These are phyloP conservation scores for Agaricus bisporus DNA, from an alignment of 768 basidiomycete genomes.

Conservation along the genomic window DNA sequence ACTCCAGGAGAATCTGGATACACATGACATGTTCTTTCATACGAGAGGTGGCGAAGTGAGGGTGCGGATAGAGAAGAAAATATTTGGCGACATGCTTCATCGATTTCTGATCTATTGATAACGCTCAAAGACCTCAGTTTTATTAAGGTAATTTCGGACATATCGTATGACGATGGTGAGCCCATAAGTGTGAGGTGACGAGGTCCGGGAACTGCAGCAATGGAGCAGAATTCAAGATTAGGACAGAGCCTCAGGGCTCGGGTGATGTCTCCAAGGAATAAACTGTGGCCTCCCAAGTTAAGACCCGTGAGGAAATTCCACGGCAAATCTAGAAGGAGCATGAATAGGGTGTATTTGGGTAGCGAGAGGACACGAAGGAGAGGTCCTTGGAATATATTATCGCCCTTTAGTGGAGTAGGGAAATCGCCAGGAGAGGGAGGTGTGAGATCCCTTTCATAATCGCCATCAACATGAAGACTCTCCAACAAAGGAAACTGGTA, in stretches of 20 bases:
- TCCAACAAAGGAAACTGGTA: not conserved
- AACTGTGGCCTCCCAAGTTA: not conserved
- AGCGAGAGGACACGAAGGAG: not conserved
- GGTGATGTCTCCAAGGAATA: not conserved
- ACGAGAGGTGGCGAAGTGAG: slow-evolving; percentile 1
- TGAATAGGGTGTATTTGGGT: not conserved
- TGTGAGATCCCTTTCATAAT: not conserved
- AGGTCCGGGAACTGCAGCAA: not conserved
- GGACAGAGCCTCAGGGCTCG: not conserved
- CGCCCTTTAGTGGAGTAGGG: not conserved
- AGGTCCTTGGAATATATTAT: not conserved
- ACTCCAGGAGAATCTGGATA: not conserved
- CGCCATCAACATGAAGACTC: not conserved
- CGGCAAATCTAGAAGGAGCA: not conserved
- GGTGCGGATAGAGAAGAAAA: not conserved
- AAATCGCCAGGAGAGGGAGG: not conserved
- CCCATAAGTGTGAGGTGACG: not conserved
- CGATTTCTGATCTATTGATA: not conserved
- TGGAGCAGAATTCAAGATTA: slow-evolving; percentile 2
- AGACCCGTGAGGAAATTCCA: not conserved
- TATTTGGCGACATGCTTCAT: not conserved
- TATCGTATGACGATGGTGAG: not conserved
- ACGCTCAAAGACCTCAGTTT: not conserved
- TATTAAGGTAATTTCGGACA: not conserved
- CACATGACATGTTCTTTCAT: not conserved